Evolutionary conservation across 306 rosid genomes (phyloP).

Genomic region (Echinosophora koreensis): DNA sequence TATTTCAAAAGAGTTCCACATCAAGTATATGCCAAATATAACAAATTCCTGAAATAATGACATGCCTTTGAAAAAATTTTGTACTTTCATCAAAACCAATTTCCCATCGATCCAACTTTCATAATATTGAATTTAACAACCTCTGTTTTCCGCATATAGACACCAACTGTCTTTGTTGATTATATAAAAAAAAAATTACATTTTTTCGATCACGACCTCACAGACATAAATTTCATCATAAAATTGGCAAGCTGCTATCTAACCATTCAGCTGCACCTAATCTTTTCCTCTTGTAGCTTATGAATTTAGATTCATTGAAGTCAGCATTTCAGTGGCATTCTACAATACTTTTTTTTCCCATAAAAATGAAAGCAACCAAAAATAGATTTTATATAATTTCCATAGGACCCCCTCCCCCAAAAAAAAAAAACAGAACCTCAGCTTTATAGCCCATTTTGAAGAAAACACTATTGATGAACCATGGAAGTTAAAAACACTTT

Average conservation of each 20-base stretch:
- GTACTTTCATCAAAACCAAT: not conserved
- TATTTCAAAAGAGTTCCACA: not conserved
- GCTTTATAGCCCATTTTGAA: too few species aligned
- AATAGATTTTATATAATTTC: too few species aligned
- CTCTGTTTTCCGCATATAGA: not conserved
- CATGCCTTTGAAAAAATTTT: not conserved
- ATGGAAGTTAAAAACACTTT: constrained; percentile 1
- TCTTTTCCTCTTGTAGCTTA: too few species aligned
- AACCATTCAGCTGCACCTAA: too few species aligned
- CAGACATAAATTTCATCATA: not conserved
- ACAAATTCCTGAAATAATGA: not conserved
- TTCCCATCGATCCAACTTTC: not conserved
- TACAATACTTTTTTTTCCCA: not conserved
- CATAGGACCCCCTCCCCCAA: too few species aligned
- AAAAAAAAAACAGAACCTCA: too few species aligned
- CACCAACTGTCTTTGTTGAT: not conserved
- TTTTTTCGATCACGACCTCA: not conserved
- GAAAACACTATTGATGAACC: not conserved
- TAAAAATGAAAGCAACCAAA: not conserved
- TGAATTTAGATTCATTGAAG: not conserved
- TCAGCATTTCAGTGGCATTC: not conserved
- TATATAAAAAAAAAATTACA: too few species aligned
- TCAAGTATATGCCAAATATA: not conserved
- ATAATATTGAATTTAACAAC: not conserved
- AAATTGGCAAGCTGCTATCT: too few species aligned